A percentile compares a stretch with the other conserved stretches of the same genome.
Evolutionary conservation across 768 basidiomycete genomes (phyloP).

Genomic region (Terana coerulea): DNA sequence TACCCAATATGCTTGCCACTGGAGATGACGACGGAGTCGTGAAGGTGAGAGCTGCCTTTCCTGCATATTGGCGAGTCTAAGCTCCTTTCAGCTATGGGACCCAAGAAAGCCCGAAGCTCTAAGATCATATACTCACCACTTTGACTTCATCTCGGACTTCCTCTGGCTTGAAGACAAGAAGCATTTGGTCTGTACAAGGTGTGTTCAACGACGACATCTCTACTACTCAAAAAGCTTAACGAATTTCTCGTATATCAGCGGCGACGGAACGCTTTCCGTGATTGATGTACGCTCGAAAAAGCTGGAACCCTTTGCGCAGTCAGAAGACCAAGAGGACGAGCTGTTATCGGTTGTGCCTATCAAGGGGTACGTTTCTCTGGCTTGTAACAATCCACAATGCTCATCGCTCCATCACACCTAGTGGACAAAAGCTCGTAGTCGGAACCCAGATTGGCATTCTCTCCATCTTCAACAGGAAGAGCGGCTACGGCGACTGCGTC

Average conservation of each 20-base stretch:
- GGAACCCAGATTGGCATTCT: constrained; percentile 89
- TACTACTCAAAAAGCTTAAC: background rate
- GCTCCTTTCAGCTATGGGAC: constrained; percentile 78
- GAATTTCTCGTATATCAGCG: constrained; percentile 41
- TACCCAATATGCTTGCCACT: constrained; percentile 70
- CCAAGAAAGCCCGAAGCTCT: constrained; percentile 63
- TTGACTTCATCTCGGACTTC: constrained; percentile 93
- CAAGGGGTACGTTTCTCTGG: constrained; percentile 53
- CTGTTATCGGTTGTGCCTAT: constrained; percentile 82
- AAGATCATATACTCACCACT: constrained; percentile 79
- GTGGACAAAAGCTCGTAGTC: constrained; percentile 78
- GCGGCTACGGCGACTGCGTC: constrained; percentile 90
- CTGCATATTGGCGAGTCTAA: background rate
- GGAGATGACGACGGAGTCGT: constrained; percentile 95
- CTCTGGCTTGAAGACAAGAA: constrained; percentile 77
- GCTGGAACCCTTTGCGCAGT: constrained; percentile 72
- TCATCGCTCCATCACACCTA: constrained; percentile 26
- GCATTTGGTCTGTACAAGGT: constrained; percentile 79
- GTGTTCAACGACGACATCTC: constrained; percentile 15
- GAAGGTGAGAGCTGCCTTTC: constrained; percentile 56
- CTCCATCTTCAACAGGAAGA: constrained; percentile 83
- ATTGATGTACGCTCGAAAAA: constrained; percentile 87
- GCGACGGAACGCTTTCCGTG: constrained; percentile 90
- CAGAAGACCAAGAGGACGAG: constrained; percentile 96
- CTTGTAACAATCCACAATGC: background rate